Conservation (phyloP, 2,329 filamentous ascomycete genomes). For the Fusarium cicatricum region DNA sequence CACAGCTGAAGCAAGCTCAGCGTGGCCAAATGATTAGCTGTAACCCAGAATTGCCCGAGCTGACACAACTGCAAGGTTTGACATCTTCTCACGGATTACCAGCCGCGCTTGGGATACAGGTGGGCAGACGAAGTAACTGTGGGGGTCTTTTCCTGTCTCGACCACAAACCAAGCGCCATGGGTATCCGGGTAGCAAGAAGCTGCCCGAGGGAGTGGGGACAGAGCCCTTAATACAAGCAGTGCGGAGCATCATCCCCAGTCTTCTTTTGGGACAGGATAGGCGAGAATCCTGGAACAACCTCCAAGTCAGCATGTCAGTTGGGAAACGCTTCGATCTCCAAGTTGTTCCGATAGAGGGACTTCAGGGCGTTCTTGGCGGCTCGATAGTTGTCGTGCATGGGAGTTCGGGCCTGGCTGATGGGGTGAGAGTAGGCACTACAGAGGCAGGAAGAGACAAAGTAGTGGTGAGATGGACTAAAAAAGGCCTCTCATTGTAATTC, state of each 20-base stretch:
- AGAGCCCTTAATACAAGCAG: not conserved
- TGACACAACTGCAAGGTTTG: no score
- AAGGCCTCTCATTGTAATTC: no score
- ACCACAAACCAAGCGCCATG: not conserved
- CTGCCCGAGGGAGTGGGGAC: not conserved
- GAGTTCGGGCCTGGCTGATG: conserved; percentile 5
- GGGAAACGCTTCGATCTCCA: not conserved
- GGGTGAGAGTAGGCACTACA: not conserved
- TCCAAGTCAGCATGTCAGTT: not conserved
- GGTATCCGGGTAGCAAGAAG: not conserved
- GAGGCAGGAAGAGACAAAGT: not conserved
- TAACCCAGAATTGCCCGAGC: no score
- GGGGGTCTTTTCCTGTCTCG: not conserved
- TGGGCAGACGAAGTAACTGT: no score
- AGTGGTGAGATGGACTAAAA: no score
- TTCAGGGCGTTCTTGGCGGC: not conserved
- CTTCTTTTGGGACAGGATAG: not conserved
- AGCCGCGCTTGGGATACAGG: no score
- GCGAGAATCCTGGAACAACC: not conserved
- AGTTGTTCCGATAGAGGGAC: not conserved
- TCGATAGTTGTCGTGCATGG: conserved; percentile 6
- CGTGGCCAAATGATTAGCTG: no score
- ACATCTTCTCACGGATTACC: no score
- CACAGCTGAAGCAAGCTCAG: no score
- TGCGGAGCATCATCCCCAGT: not conserved